Percentiles rank a stretch among this genome's conserved stretches.
Evolutionary conservation across 768 basidiomycete genomes (phyloP).

Genomic region (Daedaleopsis sinensis): DNA sequence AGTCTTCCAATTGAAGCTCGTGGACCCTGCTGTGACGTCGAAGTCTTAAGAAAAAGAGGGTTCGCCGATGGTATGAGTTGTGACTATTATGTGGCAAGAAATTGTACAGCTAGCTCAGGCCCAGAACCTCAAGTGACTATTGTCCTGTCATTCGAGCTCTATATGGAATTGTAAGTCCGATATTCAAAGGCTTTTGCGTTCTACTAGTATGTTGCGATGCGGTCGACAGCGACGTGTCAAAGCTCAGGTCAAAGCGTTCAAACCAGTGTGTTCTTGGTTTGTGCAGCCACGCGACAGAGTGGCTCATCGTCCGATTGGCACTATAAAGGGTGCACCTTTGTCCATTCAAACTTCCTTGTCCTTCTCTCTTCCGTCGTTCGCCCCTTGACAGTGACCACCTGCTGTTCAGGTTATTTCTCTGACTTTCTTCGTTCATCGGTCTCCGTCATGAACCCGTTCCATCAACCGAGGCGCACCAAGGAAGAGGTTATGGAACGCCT

Average conservation of each 20-base stretch:
- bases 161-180: neutral
- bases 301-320: neutral
- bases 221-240: neutral
- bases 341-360: neutral
- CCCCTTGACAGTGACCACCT: neutral
- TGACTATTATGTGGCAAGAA: neutral
- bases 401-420: neutral
- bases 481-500: neutral
- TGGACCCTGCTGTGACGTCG: slow-evolving; percentile 3
- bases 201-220: neutral
- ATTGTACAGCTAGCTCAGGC: too few species aligned
- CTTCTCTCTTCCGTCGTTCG: neutral
- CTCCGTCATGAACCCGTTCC: neutral
- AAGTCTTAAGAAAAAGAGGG: neutral
- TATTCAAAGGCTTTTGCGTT: neutral
- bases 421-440: neutral
- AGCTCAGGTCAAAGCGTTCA: neutral
- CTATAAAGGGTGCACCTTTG: neutral
- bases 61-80: too few species aligned
- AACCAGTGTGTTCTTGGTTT: neutral
- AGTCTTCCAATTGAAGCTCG: slow-evolving; percentile 24
- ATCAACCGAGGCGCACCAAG: neutral
- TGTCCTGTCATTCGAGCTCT: neutral
- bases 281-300: neutral
- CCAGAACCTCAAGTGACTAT: neutral